Evolutionary conservation across 768 basidiomycete species (phyloP), one percentile per base, ranked within the genome.

Genomic region (Cyclocybe aegerita): DNA sequence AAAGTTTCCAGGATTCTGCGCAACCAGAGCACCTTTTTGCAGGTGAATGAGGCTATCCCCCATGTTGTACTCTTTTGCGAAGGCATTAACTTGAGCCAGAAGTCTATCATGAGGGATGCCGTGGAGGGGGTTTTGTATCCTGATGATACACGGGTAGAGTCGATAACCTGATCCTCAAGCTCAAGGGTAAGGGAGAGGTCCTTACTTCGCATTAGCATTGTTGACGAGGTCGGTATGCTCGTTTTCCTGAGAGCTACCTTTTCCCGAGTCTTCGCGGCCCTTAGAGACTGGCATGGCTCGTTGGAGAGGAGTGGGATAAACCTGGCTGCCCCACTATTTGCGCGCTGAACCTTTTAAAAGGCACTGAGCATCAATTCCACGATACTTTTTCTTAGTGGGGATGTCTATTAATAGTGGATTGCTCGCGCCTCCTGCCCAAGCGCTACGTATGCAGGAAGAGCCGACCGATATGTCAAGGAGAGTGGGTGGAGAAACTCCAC

Each of bases 21-120:
- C 86, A 23, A 89, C 56, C n/a, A 88, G 70, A 1, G 88, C 88
- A 16, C 83, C 87, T 68, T 87, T 88, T 57, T 76, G 70, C 48
- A 90, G 72, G 14, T 73, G 54, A 4, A 55, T 9, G 1, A 70
- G 56, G 7, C 75, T 67, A 50, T 80, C 73, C 8, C 67, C 68
- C 61, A 76, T 61, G 32, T 66, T 72, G 41, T 69, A 58, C 55
- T 74, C 73, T 48, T 69, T 70, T 0, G 84, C 82, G 58, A 90
- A 91, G 5, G 68, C 64, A 40, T 81, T 76, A 31, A 82, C 85
- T 46, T 85, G 78, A 0, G 71, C 63, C 56, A 85, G 68, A 38
- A 91, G 77, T 50, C 78, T 72, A 9, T 81, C 80, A 42, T 78
- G 75, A 10, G 83, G 70, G 34, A 88, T 76, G 32, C 83, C 85